Base-by-base conservation (phyloP, 169 alveolate genomes). In the Cryptosporidium ryanae region DNA sequence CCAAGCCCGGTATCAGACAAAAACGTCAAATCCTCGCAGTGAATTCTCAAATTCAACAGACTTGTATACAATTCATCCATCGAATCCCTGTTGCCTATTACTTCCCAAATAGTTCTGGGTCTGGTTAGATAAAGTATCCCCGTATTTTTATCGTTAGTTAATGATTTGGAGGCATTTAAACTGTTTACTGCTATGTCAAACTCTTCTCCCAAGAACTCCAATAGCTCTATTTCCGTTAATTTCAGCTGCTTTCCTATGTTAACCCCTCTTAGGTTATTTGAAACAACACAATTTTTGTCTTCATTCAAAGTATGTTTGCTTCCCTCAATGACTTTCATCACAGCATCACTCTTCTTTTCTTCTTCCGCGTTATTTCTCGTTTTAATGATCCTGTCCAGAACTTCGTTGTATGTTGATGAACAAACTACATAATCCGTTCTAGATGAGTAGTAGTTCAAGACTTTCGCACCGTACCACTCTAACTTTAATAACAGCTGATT, bases 401-500 rank as follows among this genome's bases (percentile, higher is more conserved):
- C 68, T 29, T 76, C 87, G 6, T 21, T 57, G 63, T 21, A 76
- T 10, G 70, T 31, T 57, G 87, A 76, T 21, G 76, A 23, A 43
- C 71, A 76, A 7, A 76, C 21, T 34, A 76, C 87, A 61, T 76
- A 76, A 21, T 76, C 87, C 2, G 87, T 54, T 32, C 87, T 76
- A 18, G 87, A 76, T 43, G 76, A 57, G 46, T 76, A 76, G 49
- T 76, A 76, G 23, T 55, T 65, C 18, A 59, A 49, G 2, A 65
- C 65, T 25, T 61, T 76, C 7, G 87, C 87, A 21, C 87, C 87
- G 38, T 76, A 76, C 87, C 87, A 76, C 63, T 49, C 63, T 38
- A 76, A 61, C 23, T 76, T 76, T 50, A 38, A 25, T 46, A 59
- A 18, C 23, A 76, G 64, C 21, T 76, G 87, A 10, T 48, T 59